A percentile compares a stretch with the other conserved stretches of the same genome.
These are phyloP conservation scores for Wallacemonas sp. DNA, from an alignment of 208 protist species.

Conservation along the genomic window DNA sequence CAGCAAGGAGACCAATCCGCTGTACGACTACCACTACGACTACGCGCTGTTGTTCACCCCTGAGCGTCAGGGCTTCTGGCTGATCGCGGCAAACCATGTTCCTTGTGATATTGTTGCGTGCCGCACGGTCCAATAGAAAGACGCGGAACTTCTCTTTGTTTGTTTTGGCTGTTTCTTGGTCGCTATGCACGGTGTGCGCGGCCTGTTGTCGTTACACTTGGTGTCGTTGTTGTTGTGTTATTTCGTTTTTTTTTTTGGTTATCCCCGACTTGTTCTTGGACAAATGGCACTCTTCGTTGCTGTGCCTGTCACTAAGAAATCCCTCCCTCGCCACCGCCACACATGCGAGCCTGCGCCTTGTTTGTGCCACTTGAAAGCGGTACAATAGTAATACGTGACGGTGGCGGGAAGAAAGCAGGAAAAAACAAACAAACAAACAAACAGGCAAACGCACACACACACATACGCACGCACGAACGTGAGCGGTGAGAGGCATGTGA, in stretches of 20 bases:
- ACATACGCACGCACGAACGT: too few species aligned
- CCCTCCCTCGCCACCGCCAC: too few species aligned
- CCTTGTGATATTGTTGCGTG: constrained; percentile 90
- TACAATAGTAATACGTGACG: too few species aligned
- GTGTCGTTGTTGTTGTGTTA: neutral
- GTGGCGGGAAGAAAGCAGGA: too few species aligned
- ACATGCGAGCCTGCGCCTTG: too few species aligned
- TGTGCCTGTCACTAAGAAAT: too few species aligned
- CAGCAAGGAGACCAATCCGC: constrained; percentile 64
- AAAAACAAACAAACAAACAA: neutral
- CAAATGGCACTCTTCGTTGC: too few species aligned
- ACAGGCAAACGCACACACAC: neutral
- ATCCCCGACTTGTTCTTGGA: neutral
- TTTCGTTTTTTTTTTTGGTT: constrained; percentile 11
- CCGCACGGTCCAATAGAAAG: constrained; percentile 35
- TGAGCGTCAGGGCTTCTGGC: constrained; percentile 85
- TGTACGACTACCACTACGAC: constrained; percentile 81
- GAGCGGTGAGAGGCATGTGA: too few species aligned
- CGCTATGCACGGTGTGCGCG: too few species aligned
- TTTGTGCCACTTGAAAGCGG: too few species aligned
- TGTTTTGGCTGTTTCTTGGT: constrained; percentile 5
- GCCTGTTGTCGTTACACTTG: too few species aligned
- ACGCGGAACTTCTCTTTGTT: neutral
- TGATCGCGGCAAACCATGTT: constrained; percentile 85
- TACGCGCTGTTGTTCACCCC: constrained; percentile 86